These are phyloP conservation scores for Acacia crassicarpa DNA, from an alignment of 306 rosid species.

Conservation along the genomic window DNA sequence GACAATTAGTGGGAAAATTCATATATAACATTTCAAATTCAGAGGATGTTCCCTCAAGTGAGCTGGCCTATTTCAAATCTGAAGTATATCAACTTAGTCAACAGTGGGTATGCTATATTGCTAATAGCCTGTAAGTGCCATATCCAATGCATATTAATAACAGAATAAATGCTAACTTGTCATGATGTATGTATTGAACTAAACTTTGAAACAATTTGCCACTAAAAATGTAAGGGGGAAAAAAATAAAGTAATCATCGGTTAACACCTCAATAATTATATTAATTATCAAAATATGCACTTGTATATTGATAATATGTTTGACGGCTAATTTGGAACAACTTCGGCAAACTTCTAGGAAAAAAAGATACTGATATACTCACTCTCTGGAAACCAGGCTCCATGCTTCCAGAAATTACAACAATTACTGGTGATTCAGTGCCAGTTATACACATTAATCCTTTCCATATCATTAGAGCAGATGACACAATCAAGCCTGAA, in stretches of 20 bases:
- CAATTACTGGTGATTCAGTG: constrained; percentile 78
- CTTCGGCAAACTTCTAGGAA: background rate
- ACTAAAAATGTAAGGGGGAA: background rate
- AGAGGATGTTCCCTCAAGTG: background rate
- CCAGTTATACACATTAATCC: constrained; percentile 68
- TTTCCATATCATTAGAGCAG: constrained; percentile 77
- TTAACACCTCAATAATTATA: background rate
- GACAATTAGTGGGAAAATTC: background rate
- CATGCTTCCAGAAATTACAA: constrained; percentile 86
- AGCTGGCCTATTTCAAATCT: background rate
- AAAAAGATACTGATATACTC: constrained; percentile 15
- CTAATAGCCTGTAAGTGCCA: background rate
- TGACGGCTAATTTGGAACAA: background rate
- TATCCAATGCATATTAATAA: background rate
- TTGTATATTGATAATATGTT: background rate
- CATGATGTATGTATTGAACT: no score
- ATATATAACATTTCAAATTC: background rate
- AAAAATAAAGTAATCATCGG: background rate
- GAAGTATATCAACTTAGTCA: background rate
- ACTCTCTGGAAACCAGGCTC: constrained; percentile 89
- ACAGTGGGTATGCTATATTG: background rate
- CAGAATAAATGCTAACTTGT: background rate
- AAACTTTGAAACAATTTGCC: background rate
- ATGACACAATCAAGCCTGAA: constrained; percentile 67
- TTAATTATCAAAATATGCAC: background rate